Evolutionary conservation across 2,329 filamentous ascomycete species (phyloP).

Genomic region (Clonostachys rhizophaga): DNA sequence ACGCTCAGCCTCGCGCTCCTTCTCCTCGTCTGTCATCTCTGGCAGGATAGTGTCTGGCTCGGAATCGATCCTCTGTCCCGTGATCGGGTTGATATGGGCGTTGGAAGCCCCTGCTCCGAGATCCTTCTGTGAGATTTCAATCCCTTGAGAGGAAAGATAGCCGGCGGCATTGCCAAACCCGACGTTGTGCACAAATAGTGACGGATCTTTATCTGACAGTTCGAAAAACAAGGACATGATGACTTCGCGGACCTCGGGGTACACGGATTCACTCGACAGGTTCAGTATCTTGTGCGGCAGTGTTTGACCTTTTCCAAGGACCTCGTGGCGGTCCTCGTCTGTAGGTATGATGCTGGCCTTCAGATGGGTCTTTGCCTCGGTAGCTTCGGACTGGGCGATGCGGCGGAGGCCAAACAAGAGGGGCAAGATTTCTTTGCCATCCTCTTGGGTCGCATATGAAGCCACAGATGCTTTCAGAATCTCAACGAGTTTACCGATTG

Average conservation of each 20-base stretch:
- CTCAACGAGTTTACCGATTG: conserved; percentile 7
- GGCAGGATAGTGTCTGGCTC: conserved; percentile 56
- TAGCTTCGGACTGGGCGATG: conserved; percentile 1
- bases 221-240: conserved; percentile 82
- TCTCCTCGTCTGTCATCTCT: conserved; percentile 88
- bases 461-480: conserved; percentile 6
- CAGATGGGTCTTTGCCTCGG: not conserved
- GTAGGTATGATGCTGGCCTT: conserved; percentile 61
- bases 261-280: conserved; percentile 68
- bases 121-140: conserved; percentile 55
- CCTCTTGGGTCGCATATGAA: conserved; percentile 5
- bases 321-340: conserved; percentile 68
- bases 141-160: conserved; percentile 58
- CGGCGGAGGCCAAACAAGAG: conserved; percentile 5
- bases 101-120: conserved; percentile 36
- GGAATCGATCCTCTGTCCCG: conserved; percentile 72
- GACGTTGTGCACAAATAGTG: conserved; percentile 81
- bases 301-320: conserved; percentile 71
- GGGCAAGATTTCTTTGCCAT: conserved; percentile 6
- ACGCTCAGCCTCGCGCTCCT: conserved; percentile 83
- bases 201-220: conserved; percentile 75
- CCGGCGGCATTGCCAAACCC: conserved; percentile 93
- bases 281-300: conserved; percentile 73
- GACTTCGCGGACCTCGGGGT: conserved; percentile 67
- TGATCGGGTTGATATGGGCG: conserved; percentile 70